Conservation (phyloP, 2,329 filamentous ascomycete species). For the Aspergillus transmontanensis region DNA sequence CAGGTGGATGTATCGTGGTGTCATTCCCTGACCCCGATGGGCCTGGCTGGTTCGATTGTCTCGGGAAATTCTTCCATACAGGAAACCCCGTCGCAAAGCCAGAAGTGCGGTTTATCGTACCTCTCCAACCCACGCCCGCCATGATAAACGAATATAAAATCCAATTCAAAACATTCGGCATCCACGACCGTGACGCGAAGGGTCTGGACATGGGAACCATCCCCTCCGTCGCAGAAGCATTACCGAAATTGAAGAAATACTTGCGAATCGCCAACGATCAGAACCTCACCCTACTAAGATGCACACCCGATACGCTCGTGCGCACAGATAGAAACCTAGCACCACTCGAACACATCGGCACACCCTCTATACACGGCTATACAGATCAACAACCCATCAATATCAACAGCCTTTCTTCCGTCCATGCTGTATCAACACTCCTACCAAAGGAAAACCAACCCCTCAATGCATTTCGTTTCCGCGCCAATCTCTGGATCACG, state of each 20-base stretch:
- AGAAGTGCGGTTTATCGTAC: not conserved
- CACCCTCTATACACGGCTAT: slow-evolving; percentile 25
- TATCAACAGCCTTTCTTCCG: slow-evolving; percentile 25
- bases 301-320: slow-evolving; percentile 21
- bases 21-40: slow-evolving; percentile 1
- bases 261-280: not conserved
- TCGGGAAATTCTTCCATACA: not conserved
- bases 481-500: slow-evolving; percentile 24
- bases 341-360: slow-evolving; percentile 23
- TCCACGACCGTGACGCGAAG: not conserved
- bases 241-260: slow-evolving; percentile 2
- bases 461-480: slow-evolving; percentile 24
- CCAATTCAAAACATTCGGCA: not conserved
- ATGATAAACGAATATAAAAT: not conserved
- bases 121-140: not conserved
- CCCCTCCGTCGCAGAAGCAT: not conserved
- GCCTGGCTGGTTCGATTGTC: not conserved
- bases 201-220: slow-evolving; percentile 3
- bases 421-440: slow-evolving; percentile 22
- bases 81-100: not conserved
- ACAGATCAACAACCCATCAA: slow-evolving; percentile 27
- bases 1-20: slow-evolving; percentile 16
- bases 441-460: slow-evolving; percentile 25
- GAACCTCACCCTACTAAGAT: not conserved
- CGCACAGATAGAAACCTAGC: slow-evolving; percentile 24